phyloP scores from a whole-genome alignment of 495 filamentous ascomycete genomes.

The Aspergillus coremiiformis region DNA sequence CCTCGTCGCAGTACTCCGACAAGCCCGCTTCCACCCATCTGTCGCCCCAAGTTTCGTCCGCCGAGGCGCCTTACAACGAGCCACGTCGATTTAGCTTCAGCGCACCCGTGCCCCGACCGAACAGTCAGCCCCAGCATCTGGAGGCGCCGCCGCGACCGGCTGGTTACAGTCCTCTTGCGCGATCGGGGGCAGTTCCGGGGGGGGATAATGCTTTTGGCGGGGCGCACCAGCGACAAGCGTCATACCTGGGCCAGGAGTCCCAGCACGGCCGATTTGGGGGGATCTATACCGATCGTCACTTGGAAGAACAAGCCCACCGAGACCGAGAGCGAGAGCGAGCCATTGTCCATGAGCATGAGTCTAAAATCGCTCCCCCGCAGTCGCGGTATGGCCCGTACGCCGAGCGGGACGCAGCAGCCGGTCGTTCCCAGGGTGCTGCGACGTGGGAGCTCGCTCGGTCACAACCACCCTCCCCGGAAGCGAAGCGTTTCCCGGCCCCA shows the following conservation, averaged over 20 bases:
- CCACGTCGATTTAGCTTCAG: conserved; percentile 36
- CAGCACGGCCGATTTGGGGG: conserved; percentile 27
- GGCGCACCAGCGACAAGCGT: conserved; percentile 17
- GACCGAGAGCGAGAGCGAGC: conserved; percentile 34
- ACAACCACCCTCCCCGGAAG: conserved; percentile 36
- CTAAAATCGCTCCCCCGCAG: conserved; percentile 18
- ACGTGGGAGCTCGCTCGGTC: conserved; percentile 36
- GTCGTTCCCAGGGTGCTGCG: conserved; percentile 23
- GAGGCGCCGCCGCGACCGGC: conserved; percentile 27
- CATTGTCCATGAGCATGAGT: conserved; percentile 25
- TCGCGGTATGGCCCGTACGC: conserved; percentile 30
- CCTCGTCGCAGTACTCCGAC: conserved; percentile 32
- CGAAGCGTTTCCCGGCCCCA: conserved; percentile 30
- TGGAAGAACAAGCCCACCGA: conserved; percentile 35
- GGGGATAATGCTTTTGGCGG: conserved; percentile 23
- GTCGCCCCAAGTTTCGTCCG: conserved; percentile 34
- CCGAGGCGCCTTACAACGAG: conserved; percentile 29
- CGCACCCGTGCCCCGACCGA: conserved; percentile 35
- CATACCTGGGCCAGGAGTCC: conserved; percentile 27
- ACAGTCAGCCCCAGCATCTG: conserved; percentile 38
- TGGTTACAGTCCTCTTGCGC: conserved; percentile 36
- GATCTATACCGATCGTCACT: conserved; percentile 37
- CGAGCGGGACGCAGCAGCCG: conserved; percentile 25
- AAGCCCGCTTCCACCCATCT: conserved; percentile 34
- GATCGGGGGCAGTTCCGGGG: conserved; percentile 14